Evolutionary conservation across 2,329 filamentous ascomycete genomes (phyloP), one percentile per base, ranked within the genome.

Genomic region (Trichoderma sp.): DNA sequence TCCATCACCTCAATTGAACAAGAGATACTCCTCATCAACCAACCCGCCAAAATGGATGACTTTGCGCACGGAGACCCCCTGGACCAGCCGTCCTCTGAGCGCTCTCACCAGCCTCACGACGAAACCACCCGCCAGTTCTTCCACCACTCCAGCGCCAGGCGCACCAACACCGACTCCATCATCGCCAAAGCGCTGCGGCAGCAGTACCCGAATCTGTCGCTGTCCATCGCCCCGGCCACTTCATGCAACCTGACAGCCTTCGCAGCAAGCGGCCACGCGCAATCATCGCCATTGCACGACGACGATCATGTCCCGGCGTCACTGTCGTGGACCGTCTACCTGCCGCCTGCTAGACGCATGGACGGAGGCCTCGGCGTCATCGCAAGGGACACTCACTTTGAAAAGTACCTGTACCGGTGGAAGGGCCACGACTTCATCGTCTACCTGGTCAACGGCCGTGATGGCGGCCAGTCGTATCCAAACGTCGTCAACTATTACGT

Each of bases 331-430:
- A 81, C 78, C 51, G 30, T 75, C 14, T 85, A 83, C 72, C 2
- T 78, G 7, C 78, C 83, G 1, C 81, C 83, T 0, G 70, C 76
- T 6, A 77, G 80, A 3, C 81, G 83, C n/a, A 74, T 82, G 67
- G 77, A 81, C 60, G 81, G 80, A 26, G 75, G 73, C 66, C 71
- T 71, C 3, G 83, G 83, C 14, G 70, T 69, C 3, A 72, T 84
- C 24, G 76, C 67, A 1, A 74, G 78, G 46, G 63, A 58, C 8
- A 49, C 30, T 14, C 28, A 49, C 14, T 66, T 81, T 70, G 80
- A 76, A 71, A 83, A 83, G 73, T 83, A 81, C 70, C 64, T 79
- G 26, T 84, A 82, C 74, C 74, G 73, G 51, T 84, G 82, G 82
- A 68, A 76, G n/a, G 76, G 70, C 39, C 61, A 76, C 8, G 80